Evolutionary conservation across 805 yeast species (phyloP).

Genomic region (Hanseniaspora thailandica): DNA sequence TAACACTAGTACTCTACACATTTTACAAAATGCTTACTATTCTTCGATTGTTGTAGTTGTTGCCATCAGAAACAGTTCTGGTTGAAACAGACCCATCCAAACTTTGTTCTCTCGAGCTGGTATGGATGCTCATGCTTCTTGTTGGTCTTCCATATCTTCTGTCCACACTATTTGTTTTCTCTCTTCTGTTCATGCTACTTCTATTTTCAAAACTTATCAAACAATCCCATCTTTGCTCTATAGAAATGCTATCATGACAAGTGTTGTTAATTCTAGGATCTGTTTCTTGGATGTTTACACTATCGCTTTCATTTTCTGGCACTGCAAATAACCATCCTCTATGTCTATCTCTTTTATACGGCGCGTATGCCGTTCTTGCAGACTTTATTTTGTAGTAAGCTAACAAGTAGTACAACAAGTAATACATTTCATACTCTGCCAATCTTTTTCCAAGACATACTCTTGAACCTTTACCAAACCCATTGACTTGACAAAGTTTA

Average conservation of each 20-base stretch:
- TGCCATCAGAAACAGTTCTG: not conserved
- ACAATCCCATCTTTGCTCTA: constrained; percentile 7
- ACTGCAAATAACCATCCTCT: not conserved
- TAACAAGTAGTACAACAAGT: not conserved
- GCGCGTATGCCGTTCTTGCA: not conserved
- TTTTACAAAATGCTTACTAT: not conserved
- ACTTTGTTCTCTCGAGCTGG: too few species aligned
- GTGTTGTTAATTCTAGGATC: constrained; percentile 11
- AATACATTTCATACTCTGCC: constrained; percentile 8
- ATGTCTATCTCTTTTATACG: not conserved
- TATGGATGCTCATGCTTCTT: too few species aligned
- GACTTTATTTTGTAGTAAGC: not conserved
- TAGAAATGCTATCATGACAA: not conserved
- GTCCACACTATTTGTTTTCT: not conserved
- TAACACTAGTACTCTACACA: not conserved
- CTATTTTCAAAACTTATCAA: not conserved
- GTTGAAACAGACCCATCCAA: not conserved
- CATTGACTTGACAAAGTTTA: not conserved
- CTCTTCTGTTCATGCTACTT: not conserved
- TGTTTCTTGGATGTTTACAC: not conserved
- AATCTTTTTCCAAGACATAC: constrained; percentile 6
- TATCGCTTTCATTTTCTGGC: not conserved
- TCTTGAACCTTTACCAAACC: constrained; percentile 10
- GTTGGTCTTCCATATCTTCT: not conserved
- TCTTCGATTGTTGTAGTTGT: not conserved